Evolutionary conservation across 2,329 filamentous ascomycete genomes (phyloP), one percentile per base, ranked within the genome.

Genomic region (Magnaporthiopsis incrustans): DNA sequence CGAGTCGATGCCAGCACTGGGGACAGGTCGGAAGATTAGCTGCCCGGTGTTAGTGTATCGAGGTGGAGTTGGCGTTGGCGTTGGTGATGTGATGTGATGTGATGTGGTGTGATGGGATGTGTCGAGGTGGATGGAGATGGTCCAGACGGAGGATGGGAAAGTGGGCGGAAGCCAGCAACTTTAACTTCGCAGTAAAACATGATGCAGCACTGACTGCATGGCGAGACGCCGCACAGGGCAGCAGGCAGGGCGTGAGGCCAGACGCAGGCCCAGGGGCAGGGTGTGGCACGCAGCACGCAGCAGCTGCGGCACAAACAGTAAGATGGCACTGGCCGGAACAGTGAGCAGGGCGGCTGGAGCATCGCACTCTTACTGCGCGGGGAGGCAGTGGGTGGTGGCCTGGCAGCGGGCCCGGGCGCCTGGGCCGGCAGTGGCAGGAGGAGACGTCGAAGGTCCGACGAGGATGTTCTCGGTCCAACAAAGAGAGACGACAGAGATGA

Each of bases 311-410:
- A 32, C 15, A 58, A 58, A 63, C 56, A 63, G 61, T 63, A 63
- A 63, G 61, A 63, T 62, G 22, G 57, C 56, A 57, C 27, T 35
- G 56, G 32, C 61, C 50, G 12, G 33, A 30, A 63, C 25, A 63
- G 62, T 63, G 62, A 63, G 62, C 62, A 59, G 62, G 25, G 57
- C 62, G 56, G 22, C 30, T 58, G 62, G 33, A 60, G 58, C 26
- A 32, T 26, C 58, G 27, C 32, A 32, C 58, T 32, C 62, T 63
- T 63, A 63, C 62, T 53, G 44, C 44, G 44, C 44, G 44, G 44
- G 44, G 18, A 53, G 44, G 44, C 44, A 25, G 44, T 53, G 44
- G 38, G 38, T 18, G 38, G 15, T 6, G 30, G 30, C 38, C 8
- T 11, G 38, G 5, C 38, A 22, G 38, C 38, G 38, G 38, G 38